A percentile compares a stretch with the other conserved stretches of the same genome.
Evolutionary conservation across 306 rosid species (phyloP).

Genomic region (Vicia sativa): DNA sequence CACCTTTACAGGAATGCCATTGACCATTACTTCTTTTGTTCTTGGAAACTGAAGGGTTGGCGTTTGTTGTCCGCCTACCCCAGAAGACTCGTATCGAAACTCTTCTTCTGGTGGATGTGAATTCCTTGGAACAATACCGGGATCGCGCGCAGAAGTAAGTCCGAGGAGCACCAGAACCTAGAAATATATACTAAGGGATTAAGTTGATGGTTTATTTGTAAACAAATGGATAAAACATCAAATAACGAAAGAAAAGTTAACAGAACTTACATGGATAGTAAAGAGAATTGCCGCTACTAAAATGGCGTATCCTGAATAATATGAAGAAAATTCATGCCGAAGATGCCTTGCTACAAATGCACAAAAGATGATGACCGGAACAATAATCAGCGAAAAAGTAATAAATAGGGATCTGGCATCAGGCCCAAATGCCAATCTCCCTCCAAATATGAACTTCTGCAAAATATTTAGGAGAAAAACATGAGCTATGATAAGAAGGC

Average conservation of each 20-base stretch:
- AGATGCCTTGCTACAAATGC: constrained; percentile 82
- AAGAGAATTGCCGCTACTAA: constrained; percentile 68
- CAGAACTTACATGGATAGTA: constrained; percentile 68
- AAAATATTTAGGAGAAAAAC: constrained; percentile 37
- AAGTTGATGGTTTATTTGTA: too few species aligned
- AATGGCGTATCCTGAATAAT: constrained; percentile 73
- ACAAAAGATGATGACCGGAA: constrained; percentile 78
- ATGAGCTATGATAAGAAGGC: constrained; percentile 14
- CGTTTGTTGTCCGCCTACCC: constrained; percentile 70
- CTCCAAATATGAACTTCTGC: constrained; percentile 88
- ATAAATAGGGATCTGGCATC: constrained; percentile 83
- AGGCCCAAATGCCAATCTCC: constrained; percentile 91
- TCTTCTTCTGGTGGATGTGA: constrained; percentile 94
- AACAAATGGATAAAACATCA: too few species aligned
- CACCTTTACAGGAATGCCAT: constrained; percentile 71
- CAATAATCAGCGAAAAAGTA: constrained; percentile 70
- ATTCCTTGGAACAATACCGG: constrained; percentile 89
- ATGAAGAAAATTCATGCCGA: constrained; percentile 70
- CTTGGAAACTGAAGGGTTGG: constrained; percentile 81
- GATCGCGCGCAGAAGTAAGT: constrained; percentile 93
- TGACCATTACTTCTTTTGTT: constrained; percentile 73
- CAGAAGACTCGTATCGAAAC: constrained; percentile 65
- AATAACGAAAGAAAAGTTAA: too few species aligned
- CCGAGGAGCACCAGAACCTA: constrained; percentile 89
- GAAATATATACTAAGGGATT: constrained; percentile 51